These are phyloP conservation scores for Nothopassalora personata DNA, from an alignment of 2,329 filamentous ascomycete genomes.

Conservation along the genomic window DNA sequence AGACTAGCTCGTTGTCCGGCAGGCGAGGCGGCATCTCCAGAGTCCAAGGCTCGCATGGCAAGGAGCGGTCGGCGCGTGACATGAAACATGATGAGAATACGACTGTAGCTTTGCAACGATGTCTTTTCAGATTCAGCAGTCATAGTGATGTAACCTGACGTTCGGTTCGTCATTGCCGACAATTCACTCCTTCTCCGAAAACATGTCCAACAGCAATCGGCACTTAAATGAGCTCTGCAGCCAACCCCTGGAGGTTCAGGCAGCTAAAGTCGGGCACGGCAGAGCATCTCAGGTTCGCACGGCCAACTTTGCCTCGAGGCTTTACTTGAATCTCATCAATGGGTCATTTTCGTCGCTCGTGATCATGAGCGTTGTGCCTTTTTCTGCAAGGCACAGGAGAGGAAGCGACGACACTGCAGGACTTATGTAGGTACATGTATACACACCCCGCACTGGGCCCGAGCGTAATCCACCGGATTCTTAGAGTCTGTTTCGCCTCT, in stretches of 20 bases:
- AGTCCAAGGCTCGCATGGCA: neutral
- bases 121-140: too few relatives aligned
- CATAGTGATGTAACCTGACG: neutral
- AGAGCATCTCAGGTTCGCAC: too few relatives aligned
- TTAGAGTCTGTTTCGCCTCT: too few relatives aligned
- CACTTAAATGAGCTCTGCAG: neutral
- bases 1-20: neutral
- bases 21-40: neutral
- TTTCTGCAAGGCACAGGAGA: neutral
- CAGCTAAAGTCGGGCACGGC: neutral
- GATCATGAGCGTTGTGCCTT: neutral
- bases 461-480: too few relatives aligned
- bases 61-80: neutral
- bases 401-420: neutral
- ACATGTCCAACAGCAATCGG: neutral
- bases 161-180: neutral
- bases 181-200: neutral
- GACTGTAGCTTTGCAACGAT: neutral
- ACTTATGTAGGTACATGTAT: neutral
- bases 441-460: too few relatives aligned
- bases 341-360: neutral
- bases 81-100: neutral
- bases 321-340: neutral
- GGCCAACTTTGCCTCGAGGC: too few relatives aligned
- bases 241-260: neutral